phyloP scores from a whole-genome alignment of 106 monocot genomes.

The Gastrodia elata region DNA sequence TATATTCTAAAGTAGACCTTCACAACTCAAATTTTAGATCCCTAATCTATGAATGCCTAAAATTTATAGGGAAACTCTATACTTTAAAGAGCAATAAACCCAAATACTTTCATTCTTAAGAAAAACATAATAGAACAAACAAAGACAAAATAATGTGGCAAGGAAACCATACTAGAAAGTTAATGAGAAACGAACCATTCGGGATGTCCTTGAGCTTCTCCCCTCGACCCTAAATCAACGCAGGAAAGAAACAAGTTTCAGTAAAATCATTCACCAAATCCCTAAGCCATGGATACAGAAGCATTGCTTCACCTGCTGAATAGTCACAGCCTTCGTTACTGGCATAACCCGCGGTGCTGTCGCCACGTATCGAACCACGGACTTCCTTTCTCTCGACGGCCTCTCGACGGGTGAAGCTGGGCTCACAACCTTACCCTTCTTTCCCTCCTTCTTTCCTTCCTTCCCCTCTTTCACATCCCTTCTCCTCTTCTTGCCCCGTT shows the following conservation, averaged over 20 bases:
- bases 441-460: slow-evolving; percentile 11
- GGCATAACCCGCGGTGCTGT: slow-evolving; percentile 23
- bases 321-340: slow-evolving; percentile 29
- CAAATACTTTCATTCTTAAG: neutral
- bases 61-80: too few species aligned
- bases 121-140: neutral
- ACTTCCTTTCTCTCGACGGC: slow-evolving; percentile 71
- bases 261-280: neutral
- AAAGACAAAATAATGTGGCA: neutral
- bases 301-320: slow-evolving; percentile 36
- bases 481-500: slow-evolving; percentile 6
- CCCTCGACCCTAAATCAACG: slow-evolving; percentile 56
- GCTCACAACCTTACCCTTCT: slow-evolving; percentile 2
- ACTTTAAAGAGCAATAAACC: neutral
- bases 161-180: neutral
- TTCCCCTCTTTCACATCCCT: slow-evolving; percentile 7
- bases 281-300: neutral
- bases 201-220: slow-evolving; percentile 85
- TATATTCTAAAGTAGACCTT: too few species aligned
- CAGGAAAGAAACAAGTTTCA: slow-evolving; percentile 2
- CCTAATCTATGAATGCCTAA: too few species aligned
- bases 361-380: slow-evolving; percentile 57
- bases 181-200: slow-evolving; percentile 46
- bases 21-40: too few species aligned
- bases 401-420: slow-evolving; percentile 25